Evolutionary conservation across 139 green algal genomes (phyloP).

Genomic region (Auxenochlorella pyrenoidosa): DNA sequence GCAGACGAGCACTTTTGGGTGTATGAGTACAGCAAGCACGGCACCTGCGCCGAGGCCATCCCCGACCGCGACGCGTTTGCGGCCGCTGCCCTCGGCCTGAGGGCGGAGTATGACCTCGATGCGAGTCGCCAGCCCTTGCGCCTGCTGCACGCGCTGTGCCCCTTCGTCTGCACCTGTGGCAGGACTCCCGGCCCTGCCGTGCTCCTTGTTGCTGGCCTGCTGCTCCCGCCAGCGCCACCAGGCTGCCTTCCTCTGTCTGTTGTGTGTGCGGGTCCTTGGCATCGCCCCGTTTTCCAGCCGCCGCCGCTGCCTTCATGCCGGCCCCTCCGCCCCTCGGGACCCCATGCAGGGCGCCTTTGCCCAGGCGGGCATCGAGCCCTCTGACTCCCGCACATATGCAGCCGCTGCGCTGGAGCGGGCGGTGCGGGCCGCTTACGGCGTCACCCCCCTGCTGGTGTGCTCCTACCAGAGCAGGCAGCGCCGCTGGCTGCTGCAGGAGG

Average conservation of each 20-base stretch:
- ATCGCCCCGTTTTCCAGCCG: not conserved
- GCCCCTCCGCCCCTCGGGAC: not conserved
- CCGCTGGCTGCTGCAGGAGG: conserved; percentile 58
- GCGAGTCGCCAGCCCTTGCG: not conserved
- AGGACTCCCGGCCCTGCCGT: too few relatives aligned
- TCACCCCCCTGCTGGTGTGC: conserved; percentile 55
- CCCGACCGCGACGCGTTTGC: conserved; percentile 59
- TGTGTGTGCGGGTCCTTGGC: too few relatives aligned
- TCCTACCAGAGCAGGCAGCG: not conserved
- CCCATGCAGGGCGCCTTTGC: not conserved
- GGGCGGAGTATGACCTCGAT: conserved; percentile 53
- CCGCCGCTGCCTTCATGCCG: not conserved
- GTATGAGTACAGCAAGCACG: conserved; percentile 72
- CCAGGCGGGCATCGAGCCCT: not conserved
- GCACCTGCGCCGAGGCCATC: conserved; percentile 59
- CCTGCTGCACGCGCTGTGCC: too few relatives aligned
- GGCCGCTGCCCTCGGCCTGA: conserved; percentile 51
- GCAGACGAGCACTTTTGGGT: conserved; percentile 55
- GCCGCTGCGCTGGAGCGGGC: not conserved
- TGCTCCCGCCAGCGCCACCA: too few relatives aligned
- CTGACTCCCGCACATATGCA: not conserved
- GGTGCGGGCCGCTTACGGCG: conserved; percentile 43
- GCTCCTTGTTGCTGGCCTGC: not conserved
- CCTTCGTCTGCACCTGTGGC: too few relatives aligned
- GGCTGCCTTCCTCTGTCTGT: not conserved